Base-by-base conservation (phyloP, 495 filamentous ascomycete species). In the Trichoderma parareesei region DNA sequence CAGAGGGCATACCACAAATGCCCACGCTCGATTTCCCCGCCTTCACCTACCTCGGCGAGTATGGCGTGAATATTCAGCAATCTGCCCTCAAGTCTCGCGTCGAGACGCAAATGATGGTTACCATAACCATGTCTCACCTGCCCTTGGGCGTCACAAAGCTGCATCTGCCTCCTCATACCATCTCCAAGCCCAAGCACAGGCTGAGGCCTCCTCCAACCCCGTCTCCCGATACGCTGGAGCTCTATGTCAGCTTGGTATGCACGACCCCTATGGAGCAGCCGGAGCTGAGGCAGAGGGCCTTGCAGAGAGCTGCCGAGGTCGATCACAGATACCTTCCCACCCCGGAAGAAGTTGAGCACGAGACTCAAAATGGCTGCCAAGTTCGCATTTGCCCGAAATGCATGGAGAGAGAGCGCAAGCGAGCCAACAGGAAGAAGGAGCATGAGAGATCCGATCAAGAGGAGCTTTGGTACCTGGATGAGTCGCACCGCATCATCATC, bases 101-200 rank as follows among this genome's bases (percentile, higher is more conserved):
- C 18, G 93, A 98, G 77, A 98, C 93, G 0, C 93, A 98, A 71
- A 96, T 97, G 65, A 85, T 87, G 3, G 88, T 97, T 66, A 85
- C 84, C 67, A 78, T 97, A 67, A 89, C 87, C 4, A 76, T 97
- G 7, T 84, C 82, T 62, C 85, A 88, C 11, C 75, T 92, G 60
- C 93, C 93, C 2, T 69, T 75, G 3, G 88, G 89, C 20, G 84
- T 92, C 41, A 89, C 85, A 63, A 91, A 85, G 66, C 72, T 98
- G 44, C 92, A 96, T 74, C 80, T 98, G 33, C 93, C 92, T 16
- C 86, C 88, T 3, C 85, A 94, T 71, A 92, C 92, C 0, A 93
- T 98, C 65, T 91, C 92, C 9, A 97, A 96, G 74, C 87, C 90
- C 20, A 98, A 97, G 72, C 78, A 95, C 38, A 82, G 92, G 44